Percentiles rank a stretch among this genome's conserved stretches.
These are phyloP conservation scores for Wickerhamomyces rabaulensis DNA, from an alignment of 805 yeast genomes.

Conservation along the genomic window DNA sequence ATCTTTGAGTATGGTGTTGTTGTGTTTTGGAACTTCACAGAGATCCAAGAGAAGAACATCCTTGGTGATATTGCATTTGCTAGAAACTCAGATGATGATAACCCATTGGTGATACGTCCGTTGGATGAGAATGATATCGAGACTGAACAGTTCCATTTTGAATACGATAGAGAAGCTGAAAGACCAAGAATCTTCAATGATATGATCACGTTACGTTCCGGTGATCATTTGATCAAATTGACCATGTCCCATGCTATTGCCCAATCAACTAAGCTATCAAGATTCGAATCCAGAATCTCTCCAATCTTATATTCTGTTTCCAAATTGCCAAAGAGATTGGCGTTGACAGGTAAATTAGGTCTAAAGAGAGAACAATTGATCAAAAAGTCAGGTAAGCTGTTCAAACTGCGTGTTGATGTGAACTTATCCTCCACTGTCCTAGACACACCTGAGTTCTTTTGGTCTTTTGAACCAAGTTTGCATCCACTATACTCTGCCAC, in stretches of 20 bases:
- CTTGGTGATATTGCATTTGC: conserved; percentile 78
- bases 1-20: conserved; percentile 89
- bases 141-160: conserved; percentile 63
- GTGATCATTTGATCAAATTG: conserved; percentile 87
- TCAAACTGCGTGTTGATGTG: conserved; percentile 89
- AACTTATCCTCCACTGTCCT: conserved; percentile 84
- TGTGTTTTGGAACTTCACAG: conserved; percentile 97
- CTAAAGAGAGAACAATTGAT: conserved; percentile 77
- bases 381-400: conserved; percentile 84
- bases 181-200: conserved; percentile 84
- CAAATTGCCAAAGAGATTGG: conserved; percentile 83
- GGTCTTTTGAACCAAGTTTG: conserved; percentile 93
- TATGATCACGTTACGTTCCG: conserved; percentile 83
- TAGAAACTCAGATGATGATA: conserved; percentile 35
- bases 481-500: conserved; percentile 89
- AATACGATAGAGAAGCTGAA: conserved; percentile 49
- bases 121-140: conserved; percentile 86
- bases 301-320: conserved; percentile 78
- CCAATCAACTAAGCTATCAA: conserved; percentile 85
- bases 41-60: conserved; percentile 86
- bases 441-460: conserved; percentile 94
- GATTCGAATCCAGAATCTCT: conserved; percentile 90
- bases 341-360: conserved; percentile 84
- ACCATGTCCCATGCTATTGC: conserved; percentile 97
- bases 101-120: conserved; percentile 61